Percentiles rank a stretch among this genome's conserved stretches.
Evolutionary conservation across 2,329 filamentous ascomycete genomes (phyloP).

Genomic region (Pestalotiopsis sp.): DNA sequence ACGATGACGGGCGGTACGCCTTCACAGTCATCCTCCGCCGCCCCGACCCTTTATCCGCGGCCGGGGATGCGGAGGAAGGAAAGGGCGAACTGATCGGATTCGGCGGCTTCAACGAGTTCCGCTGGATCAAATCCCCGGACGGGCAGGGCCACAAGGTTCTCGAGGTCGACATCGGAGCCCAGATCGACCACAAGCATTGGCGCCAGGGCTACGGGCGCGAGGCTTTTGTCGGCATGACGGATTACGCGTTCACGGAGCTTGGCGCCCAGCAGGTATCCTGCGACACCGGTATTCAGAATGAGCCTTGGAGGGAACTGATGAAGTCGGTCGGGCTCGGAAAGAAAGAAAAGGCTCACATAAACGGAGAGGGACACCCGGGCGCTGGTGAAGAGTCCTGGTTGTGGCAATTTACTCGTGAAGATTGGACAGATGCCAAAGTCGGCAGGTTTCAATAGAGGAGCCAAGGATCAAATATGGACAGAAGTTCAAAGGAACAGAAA

Average conservation of each 20-base stretch:
- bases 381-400: not conserved
- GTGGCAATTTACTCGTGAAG: not conserved
- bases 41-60: not conserved
- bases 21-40: not conserved
- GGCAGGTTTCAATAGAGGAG: too few relatives aligned
- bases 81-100: not conserved
- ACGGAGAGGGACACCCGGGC: not conserved
- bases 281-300: not conserved
- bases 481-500: too few relatives aligned
- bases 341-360: not conserved
- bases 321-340: not conserved
- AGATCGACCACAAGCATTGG: not conserved
- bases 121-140: not conserved
- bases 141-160: not conserved
- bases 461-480: too few relatives aligned
- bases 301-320: not conserved
- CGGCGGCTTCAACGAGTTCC: not conserved
- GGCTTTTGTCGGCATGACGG: not conserved
- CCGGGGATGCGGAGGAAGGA: not conserved
- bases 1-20: not conserved
- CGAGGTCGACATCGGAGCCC: not conserved
- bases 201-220: not conserved
- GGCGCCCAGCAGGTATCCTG: not conserved
- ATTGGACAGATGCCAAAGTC: not conserved
- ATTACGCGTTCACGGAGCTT: not conserved